Evolutionary conservation across 2,329 filamentous ascomycete species (phyloP).

Genomic region (Arthrobotrys entomopaga): DNA sequence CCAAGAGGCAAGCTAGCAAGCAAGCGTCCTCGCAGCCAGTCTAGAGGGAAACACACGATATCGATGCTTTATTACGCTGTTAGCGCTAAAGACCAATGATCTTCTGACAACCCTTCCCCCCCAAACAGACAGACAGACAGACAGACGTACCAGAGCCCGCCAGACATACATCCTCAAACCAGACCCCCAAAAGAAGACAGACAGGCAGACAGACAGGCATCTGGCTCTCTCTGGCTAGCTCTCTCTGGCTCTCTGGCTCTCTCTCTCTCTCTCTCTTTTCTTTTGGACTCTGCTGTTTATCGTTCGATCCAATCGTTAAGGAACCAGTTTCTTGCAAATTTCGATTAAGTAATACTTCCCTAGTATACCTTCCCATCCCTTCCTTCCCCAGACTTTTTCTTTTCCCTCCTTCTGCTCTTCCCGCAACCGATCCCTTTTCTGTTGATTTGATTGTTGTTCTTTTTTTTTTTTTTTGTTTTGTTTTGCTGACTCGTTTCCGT

Average conservation of each 20-base stretch:
- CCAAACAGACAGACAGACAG: slow-evolving; percentile 7
- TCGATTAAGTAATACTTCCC: slow-evolving; percentile 54
- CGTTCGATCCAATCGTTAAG: slow-evolving; percentile 42
- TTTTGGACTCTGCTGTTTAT: background rate
- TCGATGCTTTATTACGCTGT: slow-evolving; percentile 48
- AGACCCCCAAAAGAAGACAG: slow-evolving; percentile 42
- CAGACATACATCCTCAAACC: too few relatives aligned
- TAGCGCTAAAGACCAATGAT: slow-evolving; percentile 55
- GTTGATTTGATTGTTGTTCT: slow-evolving; percentile 20
- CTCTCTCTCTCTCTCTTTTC: slow-evolving; percentile 3
- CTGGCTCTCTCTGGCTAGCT: slow-evolving; percentile 1
- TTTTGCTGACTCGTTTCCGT: slow-evolving; percentile 48
- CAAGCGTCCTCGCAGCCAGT: too few relatives aligned
- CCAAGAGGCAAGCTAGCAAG: too few relatives aligned
- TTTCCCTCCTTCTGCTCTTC: slow-evolving; percentile 14
- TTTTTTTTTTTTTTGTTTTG: too few relatives aligned
- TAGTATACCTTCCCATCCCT: slow-evolving; percentile 47
- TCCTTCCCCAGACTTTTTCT: slow-evolving; percentile 34
- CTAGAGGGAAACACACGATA: slow-evolving; percentile 18
- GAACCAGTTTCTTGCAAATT: slow-evolving; percentile 37
- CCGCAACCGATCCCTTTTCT: slow-evolving; percentile 7
- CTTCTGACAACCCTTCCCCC: slow-evolving; percentile 52
- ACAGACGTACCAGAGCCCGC: too few relatives aligned
- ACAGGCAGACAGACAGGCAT: too few relatives aligned
- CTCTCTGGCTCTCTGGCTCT: slow-evolving; percentile 5